Base-by-base conservation (phyloP, 1,139 yeast genomes). In the Pneumocystis murina region DNA sequence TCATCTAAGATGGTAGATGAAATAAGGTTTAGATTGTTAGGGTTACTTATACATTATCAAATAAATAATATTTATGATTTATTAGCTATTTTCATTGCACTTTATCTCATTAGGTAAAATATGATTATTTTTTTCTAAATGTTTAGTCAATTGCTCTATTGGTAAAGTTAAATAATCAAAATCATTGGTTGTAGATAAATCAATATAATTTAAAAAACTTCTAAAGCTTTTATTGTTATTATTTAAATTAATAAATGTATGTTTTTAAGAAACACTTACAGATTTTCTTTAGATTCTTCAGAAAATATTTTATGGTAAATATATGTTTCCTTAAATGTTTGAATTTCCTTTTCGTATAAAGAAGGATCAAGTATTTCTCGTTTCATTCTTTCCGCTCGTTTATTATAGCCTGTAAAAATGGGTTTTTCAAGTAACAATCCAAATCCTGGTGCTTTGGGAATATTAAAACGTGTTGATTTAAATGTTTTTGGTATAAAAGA, bases 401-500 rank as follows among this genome's bases (percentile, higher is more conserved):
- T 78, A 74, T 92, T 92, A 74, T 87, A 89, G 7, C 88, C 86
- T 64, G 87, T 95, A 74, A 88, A 92, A 14, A 91, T 95, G 0
- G 98, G 98, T 65, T 86, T 84, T 72, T 94, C 98, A 66, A 92
- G 80, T 63, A 94, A 76, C 66, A 92, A 78, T 0, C 99, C 99
- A 67, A 92, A 78, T 48, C 97, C 95, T 5, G 99, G 99, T 0
- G 97, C 98, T 75, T 92, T 94, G 63, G 99, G 99, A 68, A 92
- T 87, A 72, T 90, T 90, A 66, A 92, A 81, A 70, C 85, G 87
- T 60, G 81, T 80, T 1, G 83, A 79, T 1, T 84, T 84, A 72
- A 89, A 92, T 4, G 95, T 87, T 70, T 88, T 87, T n/a, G 77
- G 73, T 68, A 92, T 87, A 69, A 95, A 82, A 28, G 80, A 79